A percentile compares a stretch with the other conserved stretches of the same genome.
These are phyloP conservation scores for Euptelea pleiosperma DNA, from an alignment of 164 flowering plant species.

Conservation along the genomic window DNA sequence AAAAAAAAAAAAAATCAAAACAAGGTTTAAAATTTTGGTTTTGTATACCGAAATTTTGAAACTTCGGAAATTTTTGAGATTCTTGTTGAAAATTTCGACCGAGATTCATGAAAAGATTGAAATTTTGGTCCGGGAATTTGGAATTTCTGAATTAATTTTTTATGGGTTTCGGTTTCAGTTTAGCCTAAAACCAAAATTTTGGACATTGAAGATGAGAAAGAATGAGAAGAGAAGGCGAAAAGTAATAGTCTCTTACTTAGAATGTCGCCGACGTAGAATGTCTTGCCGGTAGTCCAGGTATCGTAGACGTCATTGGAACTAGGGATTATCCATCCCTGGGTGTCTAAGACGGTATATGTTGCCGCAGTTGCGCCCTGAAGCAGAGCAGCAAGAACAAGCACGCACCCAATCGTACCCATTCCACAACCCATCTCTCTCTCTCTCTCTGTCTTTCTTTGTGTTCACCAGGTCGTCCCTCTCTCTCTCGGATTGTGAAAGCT, in stretches of 20 bases:
- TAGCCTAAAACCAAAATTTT: too few species aligned
- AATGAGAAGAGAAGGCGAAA: neutral
- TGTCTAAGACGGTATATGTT: slow-evolving; percentile 15
- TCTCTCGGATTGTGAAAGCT: too few species aligned
- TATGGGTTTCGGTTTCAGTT: too few species aligned
- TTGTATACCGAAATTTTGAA: too few species aligned
- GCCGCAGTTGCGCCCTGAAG: slow-evolving; percentile 10
- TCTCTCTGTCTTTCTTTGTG: neutral
- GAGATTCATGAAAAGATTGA: too few species aligned
- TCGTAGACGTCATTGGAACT: neutral
- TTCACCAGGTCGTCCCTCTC: slow-evolving; percentile 18
- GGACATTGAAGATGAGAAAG: too few species aligned
- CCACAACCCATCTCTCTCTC: slow-evolving; percentile 14
- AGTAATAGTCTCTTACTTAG: slow-evolving; percentile 24
- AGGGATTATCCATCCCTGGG: slow-evolving; percentile 19
- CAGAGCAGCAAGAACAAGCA: slow-evolving; percentile 12
- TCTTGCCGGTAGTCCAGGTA: slow-evolving; percentile 16
- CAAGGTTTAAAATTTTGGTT: too few species aligned
- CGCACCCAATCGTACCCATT: slow-evolving; percentile 10
- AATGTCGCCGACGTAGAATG: slow-evolving; percentile 20
- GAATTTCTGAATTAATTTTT: too few species aligned
- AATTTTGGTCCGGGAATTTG: too few species aligned
- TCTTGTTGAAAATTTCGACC: too few species aligned
- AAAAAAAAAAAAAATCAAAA: too few species aligned
- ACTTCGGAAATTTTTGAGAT: too few species aligned